These are phyloP conservation scores for Nakaseomyces glabratus DNA, from an alignment of 1,139 yeast genomes.

Conservation along the genomic window DNA sequence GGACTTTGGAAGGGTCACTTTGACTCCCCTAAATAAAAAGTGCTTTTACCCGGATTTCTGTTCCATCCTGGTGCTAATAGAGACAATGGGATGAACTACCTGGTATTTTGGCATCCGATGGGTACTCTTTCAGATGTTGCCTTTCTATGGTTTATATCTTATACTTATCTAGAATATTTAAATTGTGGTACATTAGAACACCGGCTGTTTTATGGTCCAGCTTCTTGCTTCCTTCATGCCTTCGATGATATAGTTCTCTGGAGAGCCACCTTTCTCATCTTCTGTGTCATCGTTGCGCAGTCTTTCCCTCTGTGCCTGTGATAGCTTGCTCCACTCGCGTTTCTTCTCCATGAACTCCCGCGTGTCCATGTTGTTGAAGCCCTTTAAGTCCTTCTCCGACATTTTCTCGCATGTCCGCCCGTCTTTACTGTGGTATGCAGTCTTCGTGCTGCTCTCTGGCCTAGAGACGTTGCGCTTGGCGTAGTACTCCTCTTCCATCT, in stretches of 20 bases:
- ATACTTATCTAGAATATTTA: too few relatives aligned
- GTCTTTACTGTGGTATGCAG: slow-evolving; percentile 1
- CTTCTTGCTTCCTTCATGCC: slow-evolving; percentile 8
- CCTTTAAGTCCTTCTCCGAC: slow-evolving; percentile 1
- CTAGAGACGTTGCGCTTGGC: slow-evolving; percentile 7
- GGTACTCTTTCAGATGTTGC: too few relatives aligned
- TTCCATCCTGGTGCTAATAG: too few relatives aligned
- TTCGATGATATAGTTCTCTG: slow-evolving; percentile 5
- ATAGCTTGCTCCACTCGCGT: slow-evolving; percentile 10
- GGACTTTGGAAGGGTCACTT: too few relatives aligned
- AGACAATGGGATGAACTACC: too few relatives aligned
- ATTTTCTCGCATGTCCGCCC: background rate
- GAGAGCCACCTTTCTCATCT: slow-evolving; percentile 1
- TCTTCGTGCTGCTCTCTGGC: slow-evolving; percentile 2
- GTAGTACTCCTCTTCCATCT: slow-evolving; percentile 18
- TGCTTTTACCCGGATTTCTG: too few relatives aligned
- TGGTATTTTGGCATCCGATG: too few relatives aligned
- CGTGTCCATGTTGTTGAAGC: slow-evolving; percentile 16
- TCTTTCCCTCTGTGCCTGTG: slow-evolving; percentile 7
- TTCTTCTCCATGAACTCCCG: slow-evolving; percentile 16
- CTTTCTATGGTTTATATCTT: too few relatives aligned
- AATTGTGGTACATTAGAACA: too few relatives aligned
- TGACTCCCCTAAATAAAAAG: too few relatives aligned
- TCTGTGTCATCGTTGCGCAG: slow-evolving; percentile 4
- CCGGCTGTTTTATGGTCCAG: slow-evolving; percentile 6